phyloP scores from a whole-genome alignment of 2,329 filamentous ascomycete species.

The Aspergillus ochraceus region DNA sequence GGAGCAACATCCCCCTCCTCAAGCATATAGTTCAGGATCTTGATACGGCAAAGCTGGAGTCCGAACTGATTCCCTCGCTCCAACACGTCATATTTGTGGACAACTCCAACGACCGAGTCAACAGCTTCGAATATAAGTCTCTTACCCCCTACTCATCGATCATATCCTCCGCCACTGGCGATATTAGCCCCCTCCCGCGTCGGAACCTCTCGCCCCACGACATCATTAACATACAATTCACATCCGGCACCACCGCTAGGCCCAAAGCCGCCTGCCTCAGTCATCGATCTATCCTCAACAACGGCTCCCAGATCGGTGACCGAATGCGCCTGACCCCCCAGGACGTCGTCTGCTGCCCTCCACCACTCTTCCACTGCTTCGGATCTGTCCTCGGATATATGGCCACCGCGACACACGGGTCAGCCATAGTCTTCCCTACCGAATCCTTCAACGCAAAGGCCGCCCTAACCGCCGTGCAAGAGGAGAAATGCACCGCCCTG shows the following conservation, averaged over 20 bases:
- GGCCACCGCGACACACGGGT: slow-evolving; percentile 82
- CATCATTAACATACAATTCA: slow-evolving; percentile 94
- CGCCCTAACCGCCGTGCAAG: slow-evolving; percentile 63
- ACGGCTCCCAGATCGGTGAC: slow-evolving; percentile 78
- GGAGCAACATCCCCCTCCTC: slow-evolving; percentile 60
- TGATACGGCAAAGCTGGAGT: slow-evolving; percentile 46
- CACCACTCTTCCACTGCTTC: slow-evolving; percentile 70
- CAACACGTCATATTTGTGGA: slow-evolving; percentile 73
- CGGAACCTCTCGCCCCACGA: slow-evolving; percentile 61
- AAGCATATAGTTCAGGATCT: slow-evolving; percentile 55
- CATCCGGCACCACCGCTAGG: slow-evolving; percentile 85
- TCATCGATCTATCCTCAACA: slow-evolving; percentile 87
- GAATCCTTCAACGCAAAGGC: slow-evolving; percentile 83
- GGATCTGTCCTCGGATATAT: slow-evolving; percentile 92
- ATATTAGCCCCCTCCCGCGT: slow-evolving; percentile 45
- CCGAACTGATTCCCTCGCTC: slow-evolving; percentile 66
- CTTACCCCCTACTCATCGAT: slow-evolving; percentile 51
- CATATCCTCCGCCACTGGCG: slow-evolving; percentile 43
- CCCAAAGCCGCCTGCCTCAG: slow-evolving; percentile 91
- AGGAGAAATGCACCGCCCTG: slow-evolving; percentile 65
- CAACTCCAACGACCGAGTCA: slow-evolving; percentile 64
- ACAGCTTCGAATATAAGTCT: slow-evolving; percentile 43
- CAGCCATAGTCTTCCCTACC: slow-evolving; percentile 78
- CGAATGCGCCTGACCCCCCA: slow-evolving; percentile 75
- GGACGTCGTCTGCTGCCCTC: slow-evolving; percentile 69